Conservation (phyloP, 2,329 filamentous ascomycete species). For the Phialophora chinensis region DNA sequence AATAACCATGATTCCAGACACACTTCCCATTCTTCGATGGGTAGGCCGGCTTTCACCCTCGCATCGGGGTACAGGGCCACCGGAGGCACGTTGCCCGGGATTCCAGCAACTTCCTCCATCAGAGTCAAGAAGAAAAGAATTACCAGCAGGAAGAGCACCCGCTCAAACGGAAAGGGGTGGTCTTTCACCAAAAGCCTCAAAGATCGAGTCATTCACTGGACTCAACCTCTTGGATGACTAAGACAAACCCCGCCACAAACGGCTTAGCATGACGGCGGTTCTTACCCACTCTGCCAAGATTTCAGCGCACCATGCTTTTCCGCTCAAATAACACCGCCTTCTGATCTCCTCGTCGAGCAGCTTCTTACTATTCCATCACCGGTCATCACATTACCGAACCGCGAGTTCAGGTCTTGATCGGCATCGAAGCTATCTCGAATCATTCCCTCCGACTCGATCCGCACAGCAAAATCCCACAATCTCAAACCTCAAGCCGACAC, state of each 20-base stretch:
- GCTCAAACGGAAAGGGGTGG: neutral
- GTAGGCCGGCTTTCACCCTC: conserved; percentile 69
- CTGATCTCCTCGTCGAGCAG: neutral
- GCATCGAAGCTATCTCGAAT: conserved; percentile 43
- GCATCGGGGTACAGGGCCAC: conserved; percentile 78
- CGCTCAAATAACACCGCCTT: neutral
- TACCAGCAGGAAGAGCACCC: neutral
- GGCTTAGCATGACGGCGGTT: neutral
- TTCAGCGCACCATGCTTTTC: neutral
- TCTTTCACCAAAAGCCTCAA: neutral
- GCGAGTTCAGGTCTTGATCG: conserved; percentile 83
- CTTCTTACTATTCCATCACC: conserved; percentile 42
- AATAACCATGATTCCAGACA: conserved; percentile 78
- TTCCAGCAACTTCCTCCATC: conserved; percentile 32
- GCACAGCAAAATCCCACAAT: conserved; percentile 41
- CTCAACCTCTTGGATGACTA: neutral
- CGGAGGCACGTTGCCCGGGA: conserved; percentile 60
- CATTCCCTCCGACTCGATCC: conserved; percentile 27
- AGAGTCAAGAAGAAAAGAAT: neutral
- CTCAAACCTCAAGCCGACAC: neutral
- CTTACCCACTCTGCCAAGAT: neutral
- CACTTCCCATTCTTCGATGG: conserved; percentile 74
- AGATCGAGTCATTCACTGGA: neutral
- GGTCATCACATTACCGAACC: conserved; percentile 85
- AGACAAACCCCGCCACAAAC: neutral